Percentiles rank a stretch among this genome's conserved stretches.
These are phyloP conservation scores for Tylopilus microsporus DNA, from an alignment of 1,284 basidiomycete genomes.

Conservation along the genomic window DNA sequence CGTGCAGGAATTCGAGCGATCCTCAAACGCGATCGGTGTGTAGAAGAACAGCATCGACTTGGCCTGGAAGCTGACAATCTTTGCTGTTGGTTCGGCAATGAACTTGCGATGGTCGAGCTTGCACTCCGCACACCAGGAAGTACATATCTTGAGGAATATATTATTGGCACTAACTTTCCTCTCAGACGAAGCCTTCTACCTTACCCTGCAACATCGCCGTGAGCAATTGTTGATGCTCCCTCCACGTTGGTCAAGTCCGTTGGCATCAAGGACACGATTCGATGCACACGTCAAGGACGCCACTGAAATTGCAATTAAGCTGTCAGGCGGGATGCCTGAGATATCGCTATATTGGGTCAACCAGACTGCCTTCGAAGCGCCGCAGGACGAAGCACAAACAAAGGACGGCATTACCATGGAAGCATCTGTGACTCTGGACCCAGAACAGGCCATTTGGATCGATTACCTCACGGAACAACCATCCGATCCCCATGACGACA, in stretches of 20 bases:
- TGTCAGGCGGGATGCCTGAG: background rate
- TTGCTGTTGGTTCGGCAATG: conserved; percentile 16
- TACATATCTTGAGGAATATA: background rate
- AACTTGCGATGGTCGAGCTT: conserved; percentile 17
- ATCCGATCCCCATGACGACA: too few relatives aligned
- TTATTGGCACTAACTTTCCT: background rate
- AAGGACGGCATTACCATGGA: too few relatives aligned
- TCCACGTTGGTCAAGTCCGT: conserved; percentile 1
- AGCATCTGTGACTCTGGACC: too few relatives aligned
- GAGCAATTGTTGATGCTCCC: conserved; percentile 1
- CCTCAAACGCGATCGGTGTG: conserved; percentile 28
- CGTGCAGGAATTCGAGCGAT: conserved; percentile 31
- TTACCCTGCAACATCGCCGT: background rate
- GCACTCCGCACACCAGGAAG: conserved; percentile 3
- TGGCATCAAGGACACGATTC: conserved; percentile 1
- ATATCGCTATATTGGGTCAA: conserved; percentile 2
- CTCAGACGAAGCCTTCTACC: conserved; percentile 1
- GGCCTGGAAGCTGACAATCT: conserved; percentile 16
- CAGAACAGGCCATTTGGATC: too few relatives aligned
- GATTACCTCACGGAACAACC: too few relatives aligned
- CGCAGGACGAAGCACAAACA: too few relatives aligned
- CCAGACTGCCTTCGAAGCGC: background rate
- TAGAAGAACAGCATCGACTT: conserved; percentile 23
- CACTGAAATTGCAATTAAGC: background rate
- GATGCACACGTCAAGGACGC: background rate